Percentiles rank a stretch among this genome's conserved stretches.
phyloP scores from a whole-genome alignment of 2,329 filamentous ascomycete genomes.

The Fusarium concolor region DNA sequence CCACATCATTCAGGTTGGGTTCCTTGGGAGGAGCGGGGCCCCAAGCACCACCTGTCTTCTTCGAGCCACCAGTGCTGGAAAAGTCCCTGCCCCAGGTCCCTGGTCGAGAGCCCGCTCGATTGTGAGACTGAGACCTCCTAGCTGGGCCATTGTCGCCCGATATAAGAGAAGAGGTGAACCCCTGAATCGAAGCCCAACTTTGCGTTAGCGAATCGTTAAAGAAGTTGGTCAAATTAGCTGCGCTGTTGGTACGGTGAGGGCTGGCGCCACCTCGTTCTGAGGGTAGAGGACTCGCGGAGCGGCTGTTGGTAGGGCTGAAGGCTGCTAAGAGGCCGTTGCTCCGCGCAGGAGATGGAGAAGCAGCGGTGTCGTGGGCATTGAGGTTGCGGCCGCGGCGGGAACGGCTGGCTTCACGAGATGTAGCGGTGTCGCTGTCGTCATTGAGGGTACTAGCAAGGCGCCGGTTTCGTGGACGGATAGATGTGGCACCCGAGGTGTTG shows the following conservation, averaged over 20 bases:
- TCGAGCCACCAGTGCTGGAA: conserved; percentile 28
- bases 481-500: conserved; percentile 55
- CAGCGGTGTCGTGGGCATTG: conserved; percentile 24
- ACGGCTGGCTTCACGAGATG: conserved; percentile 31
- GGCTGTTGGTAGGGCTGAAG: conserved; percentile 55
- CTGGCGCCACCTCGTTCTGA: conserved; percentile 51
- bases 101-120: conserved; percentile 38
- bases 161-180: conserved; percentile 62
- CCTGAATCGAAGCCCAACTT: conserved; percentile 67
- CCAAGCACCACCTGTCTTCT: conserved; percentile 53
- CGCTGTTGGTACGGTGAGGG: conserved; percentile 49
- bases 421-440: conserved; percentile 40
- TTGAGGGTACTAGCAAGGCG: conserved; percentile 54
- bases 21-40: conserved; percentile 59
- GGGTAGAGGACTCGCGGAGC: conserved; percentile 63
- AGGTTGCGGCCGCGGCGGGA: conserved; percentile 39
- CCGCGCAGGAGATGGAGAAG: conserved; percentile 50
- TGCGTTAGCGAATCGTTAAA: conserved; percentile 64
- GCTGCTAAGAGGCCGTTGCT: conserved; percentile 49
- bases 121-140: conserved; percentile 41
- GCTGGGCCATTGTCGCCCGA: conserved; percentile 42
- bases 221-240: conserved; percentile 55
- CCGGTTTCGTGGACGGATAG: conserved; percentile 64
- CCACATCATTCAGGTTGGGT: conserved; percentile 62
- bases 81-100: conserved; percentile 36